phyloP scores from a whole-genome alignment of 306 rosid species.

The Prunus fruticosa region DNA sequence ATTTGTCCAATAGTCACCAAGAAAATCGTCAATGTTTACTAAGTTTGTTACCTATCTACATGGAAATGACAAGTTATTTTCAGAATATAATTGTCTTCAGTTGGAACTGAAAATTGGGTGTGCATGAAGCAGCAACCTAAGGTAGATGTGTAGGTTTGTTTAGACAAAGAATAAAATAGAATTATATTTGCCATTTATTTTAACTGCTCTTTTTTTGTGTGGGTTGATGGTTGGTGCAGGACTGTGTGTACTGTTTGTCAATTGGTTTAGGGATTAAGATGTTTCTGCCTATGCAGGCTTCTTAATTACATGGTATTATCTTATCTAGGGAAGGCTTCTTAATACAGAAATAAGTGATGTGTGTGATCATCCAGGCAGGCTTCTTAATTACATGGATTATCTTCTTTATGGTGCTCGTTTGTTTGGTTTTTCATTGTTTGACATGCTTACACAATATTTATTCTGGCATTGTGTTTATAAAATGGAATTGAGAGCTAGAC shows the following conservation, averaged over 20 bases:
- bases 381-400: background rate
- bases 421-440: background rate
- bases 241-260: background rate
- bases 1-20: background rate
- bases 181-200: background rate
- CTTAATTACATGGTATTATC: background rate
- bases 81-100: background rate
- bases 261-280: background rate
- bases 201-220: background rate
- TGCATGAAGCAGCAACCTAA: background rate
- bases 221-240: background rate
- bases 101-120: background rate
- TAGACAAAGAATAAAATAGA: background rate
- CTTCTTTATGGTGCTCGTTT: background rate
- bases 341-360: background rate
- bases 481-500: background rate
- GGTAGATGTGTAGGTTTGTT: background rate
- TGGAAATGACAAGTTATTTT: background rate
- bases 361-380: conserved; percentile 2
- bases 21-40: background rate
- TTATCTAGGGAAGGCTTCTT: background rate
- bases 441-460: background rate
- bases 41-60: background rate
- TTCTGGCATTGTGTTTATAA: background rate
- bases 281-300: background rate